Evolutionary conservation across 176 grass and related monocot species (phyloP).

Genomic region (Areca catechu): DNA sequence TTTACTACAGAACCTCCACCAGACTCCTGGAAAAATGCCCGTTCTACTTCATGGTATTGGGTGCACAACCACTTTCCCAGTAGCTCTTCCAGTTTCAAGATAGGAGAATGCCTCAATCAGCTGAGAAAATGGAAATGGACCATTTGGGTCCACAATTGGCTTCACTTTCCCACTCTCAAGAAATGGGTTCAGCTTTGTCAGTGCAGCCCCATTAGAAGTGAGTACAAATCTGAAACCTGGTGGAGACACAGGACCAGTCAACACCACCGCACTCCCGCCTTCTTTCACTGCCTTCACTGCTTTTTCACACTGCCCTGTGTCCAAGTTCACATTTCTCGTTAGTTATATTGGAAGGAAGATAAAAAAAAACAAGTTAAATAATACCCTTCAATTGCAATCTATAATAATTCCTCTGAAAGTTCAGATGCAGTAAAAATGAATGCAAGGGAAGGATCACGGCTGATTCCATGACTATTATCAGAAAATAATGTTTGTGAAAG

Average conservation of each 20-base stretch:
- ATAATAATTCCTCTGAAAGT: too few relatives aligned
- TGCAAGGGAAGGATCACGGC: too few relatives aligned
- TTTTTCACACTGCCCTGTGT: constrained; percentile 74
- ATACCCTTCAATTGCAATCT: too few relatives aligned
- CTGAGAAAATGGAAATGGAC: constrained; percentile 61
- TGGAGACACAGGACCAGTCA: constrained; percentile 47
- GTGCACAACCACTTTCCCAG: constrained; percentile 68
- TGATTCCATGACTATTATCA: too few relatives aligned
- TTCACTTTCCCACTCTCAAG: constrained; percentile 72
- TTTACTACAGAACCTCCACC: too few relatives aligned
- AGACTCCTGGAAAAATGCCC: too few relatives aligned
- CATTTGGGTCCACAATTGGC: constrained; percentile 53
- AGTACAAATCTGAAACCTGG: constrained; percentile 88
- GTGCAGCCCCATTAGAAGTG: constrained; percentile 46
- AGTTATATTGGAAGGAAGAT: too few relatives aligned
- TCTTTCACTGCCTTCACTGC: constrained; percentile 70
- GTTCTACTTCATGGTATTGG: constrained; percentile 37
- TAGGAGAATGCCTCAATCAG: constrained; percentile 66
- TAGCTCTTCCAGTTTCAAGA: constrained; percentile 75
- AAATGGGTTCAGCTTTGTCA: constrained; percentile 78
- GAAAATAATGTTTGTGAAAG: too few relatives aligned
- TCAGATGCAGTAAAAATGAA: too few relatives aligned
- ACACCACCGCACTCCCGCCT: constrained; percentile 58
- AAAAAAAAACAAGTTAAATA: too few relatives aligned
- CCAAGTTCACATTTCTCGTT: neutral